These are phyloP conservation scores for Fusarium anguioides DNA, from an alignment of 2,329 filamentous ascomycete species.

Conservation along the genomic window DNA sequence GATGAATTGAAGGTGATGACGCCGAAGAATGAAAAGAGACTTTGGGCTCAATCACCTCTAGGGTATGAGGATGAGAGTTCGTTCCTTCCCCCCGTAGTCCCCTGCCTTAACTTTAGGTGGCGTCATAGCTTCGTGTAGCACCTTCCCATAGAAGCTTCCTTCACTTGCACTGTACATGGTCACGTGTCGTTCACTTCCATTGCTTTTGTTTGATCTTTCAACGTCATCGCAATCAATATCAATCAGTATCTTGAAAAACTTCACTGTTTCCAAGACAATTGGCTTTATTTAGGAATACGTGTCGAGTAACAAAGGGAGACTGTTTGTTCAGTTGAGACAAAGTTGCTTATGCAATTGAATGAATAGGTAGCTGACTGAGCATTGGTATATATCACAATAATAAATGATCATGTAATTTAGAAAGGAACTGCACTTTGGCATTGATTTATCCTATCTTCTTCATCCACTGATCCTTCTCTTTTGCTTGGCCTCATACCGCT, in stretches of 20 bases:
- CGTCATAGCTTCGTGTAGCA: background rate
- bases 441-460: constrained; percentile 40
- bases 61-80: constrained; percentile 22
- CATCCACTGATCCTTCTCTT: constrained; percentile 39
- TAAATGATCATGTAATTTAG: background rate
- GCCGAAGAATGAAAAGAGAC: background rate
- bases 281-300: background rate
- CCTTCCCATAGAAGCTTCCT: too few relatives aligned
- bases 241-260: background rate
- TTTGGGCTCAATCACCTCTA: constrained; percentile 5
- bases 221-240: too few relatives aligned
- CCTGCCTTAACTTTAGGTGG: background rate
- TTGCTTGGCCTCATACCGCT: constrained; percentile 42
- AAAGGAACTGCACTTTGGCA: constrained; percentile 42
- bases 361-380: too few relatives aligned
- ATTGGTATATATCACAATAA: too few relatives aligned
- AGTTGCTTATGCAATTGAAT: background rate
- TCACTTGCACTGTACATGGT: background rate
- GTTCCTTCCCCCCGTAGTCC: background rate
- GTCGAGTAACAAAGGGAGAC: background rate
- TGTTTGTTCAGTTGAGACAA: too few relatives aligned
- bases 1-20: background rate
- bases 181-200: constrained; percentile 11
- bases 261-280: background rate
- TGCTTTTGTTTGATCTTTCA: background rate